A percentile compares a stretch with the other conserved stretches of the same genome.
Conservation (phyloP, 495 filamentous ascomycete genomes). For the Talaromyces nanjingensis region DNA sequence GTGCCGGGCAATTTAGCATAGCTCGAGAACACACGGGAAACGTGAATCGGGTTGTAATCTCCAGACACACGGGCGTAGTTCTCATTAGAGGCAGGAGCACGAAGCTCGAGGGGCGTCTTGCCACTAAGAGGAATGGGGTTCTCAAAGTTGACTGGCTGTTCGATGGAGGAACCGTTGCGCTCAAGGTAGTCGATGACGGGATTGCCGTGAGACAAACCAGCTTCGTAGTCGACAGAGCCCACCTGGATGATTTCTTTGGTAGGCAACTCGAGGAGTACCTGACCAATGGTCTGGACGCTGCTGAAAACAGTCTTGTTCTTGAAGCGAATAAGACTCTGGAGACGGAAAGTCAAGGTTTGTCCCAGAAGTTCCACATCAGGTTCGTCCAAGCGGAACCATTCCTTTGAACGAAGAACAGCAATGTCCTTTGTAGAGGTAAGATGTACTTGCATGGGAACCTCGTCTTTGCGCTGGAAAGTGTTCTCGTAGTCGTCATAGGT, state of each 20-base stretch:
- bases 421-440: constrained; percentile 82
- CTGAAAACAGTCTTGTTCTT: constrained; percentile 93
- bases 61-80: constrained; percentile 96
- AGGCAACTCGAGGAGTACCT: constrained; percentile 91
- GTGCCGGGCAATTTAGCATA: constrained; percentile 70
- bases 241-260: constrained; percentile 97
- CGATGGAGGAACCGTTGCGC: constrained; percentile 84
- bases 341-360: constrained; percentile 92
- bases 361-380: constrained; percentile 75
- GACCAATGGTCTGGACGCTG: constrained; percentile 83
- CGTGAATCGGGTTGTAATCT: constrained; percentile 98
- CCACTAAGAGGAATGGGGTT: constrained; percentile 93
- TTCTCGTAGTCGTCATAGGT: constrained; percentile 90
- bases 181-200: constrained; percentile 94
- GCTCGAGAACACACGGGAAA: constrained; percentile 88
- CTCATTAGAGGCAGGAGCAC: constrained; percentile 95
- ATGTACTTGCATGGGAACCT: constrained; percentile 92
- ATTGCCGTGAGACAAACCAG: constrained; percentile 85
- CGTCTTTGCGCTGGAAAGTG: constrained; percentile 95
- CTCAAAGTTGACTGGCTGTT: constrained; percentile 95
- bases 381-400: constrained; percentile 88
- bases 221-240: constrained; percentile 88
- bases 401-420: constrained; percentile 87
- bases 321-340: constrained; percentile 83
- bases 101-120: constrained; percentile 77